Evolutionary conservation across 768 basidiomycete species (phyloP), one percentile per base, ranked within the genome.

Genomic region (Leccinum incarnatum): DNA sequence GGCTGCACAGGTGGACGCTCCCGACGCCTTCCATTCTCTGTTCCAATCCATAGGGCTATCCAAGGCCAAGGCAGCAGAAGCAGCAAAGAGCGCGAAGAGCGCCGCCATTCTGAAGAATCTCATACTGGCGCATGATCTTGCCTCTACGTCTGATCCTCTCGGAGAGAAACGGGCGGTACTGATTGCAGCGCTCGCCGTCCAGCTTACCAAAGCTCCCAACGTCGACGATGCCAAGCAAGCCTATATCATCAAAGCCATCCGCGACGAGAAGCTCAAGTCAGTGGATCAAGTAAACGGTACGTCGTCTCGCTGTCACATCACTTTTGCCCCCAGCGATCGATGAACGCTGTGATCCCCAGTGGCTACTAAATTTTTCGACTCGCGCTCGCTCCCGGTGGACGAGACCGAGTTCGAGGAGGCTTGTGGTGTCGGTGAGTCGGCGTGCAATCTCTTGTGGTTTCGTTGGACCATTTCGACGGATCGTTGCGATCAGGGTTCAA

Each of bases 281-380:
- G 81, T 84, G 3, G 96, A 98, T 71, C 95, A 98, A 78, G 85
- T 97, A 25, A 78, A 83, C 54, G 95, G 95, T 94, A 66, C 65
- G 86, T 73, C 37, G 11, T 52, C 27, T 32, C 42, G 47, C 19
- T 51, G 34, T 34, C 32, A 19, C 36, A 15, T 32, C n/a, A 17
- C 40, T 29, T 53, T 25, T 49, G 10, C 10, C 45, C 15, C 47
- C 32, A 48, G n/a, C 54, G 19, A 57, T 60, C 14, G 25, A 56
- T 53, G 32, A 40, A 59, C 57, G 40, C 54, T 48, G 51, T n/a
- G n/a, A 12, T 51, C n/a, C 8, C 50, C 42, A 65, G 64, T 56
- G 65, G 92, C 91, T 14, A 77, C 84, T 21, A 93, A 88, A 72
- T 95, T 88, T 69, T 65, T 89, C 19, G 87, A 90, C 63, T 67